Percentiles rank a stretch among this genome's conserved stretches.
Evolutionary conservation across 108 stramenopile species (phyloP).

Genomic region (Skeletonema grethae): DNA sequence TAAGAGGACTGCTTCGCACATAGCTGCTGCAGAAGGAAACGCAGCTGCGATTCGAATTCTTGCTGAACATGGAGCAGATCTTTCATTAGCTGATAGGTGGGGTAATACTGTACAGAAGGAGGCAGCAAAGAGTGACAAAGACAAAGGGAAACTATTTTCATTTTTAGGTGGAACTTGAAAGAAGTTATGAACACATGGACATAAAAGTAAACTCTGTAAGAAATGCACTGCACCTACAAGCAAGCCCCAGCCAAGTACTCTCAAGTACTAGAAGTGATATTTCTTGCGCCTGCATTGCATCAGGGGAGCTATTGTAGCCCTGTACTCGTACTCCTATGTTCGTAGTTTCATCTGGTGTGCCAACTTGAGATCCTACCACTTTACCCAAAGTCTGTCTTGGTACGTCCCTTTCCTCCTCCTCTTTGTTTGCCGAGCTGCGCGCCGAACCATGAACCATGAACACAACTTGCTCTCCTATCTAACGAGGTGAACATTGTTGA

Average conservation of each 20-base stretch:
- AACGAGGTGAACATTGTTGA: no score
- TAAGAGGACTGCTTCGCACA: slow-evolving; percentile 55
- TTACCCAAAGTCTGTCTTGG: not conserved
- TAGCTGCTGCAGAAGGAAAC: slow-evolving; percentile 64
- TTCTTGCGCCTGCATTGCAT: no score
- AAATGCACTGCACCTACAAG: no score
- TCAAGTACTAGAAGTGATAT: no score
- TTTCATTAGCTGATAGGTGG: slow-evolving; percentile 57
- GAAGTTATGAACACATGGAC: no score
- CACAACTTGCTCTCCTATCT: no score
- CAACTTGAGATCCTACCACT: not conserved
- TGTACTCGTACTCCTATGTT: no score
- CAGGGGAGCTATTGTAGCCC: no score
- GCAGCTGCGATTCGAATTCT: slow-evolving; percentile 48
- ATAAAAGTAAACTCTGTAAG: no score
- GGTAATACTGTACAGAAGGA: slow-evolving; percentile 33
- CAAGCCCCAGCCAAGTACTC: no score
- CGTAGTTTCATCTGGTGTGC: not conserved
- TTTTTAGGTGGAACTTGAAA: not conserved
- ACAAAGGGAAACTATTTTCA: not conserved
- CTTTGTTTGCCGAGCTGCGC: no score
- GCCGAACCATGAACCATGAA: no score
- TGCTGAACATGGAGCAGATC: slow-evolving; percentile 53
- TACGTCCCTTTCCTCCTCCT: not conserved
- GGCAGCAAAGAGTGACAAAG: not conserved